phyloP scores from a whole-genome alignment of 2,329 filamentous ascomycete genomes.

The Penicillium sp. region DNA sequence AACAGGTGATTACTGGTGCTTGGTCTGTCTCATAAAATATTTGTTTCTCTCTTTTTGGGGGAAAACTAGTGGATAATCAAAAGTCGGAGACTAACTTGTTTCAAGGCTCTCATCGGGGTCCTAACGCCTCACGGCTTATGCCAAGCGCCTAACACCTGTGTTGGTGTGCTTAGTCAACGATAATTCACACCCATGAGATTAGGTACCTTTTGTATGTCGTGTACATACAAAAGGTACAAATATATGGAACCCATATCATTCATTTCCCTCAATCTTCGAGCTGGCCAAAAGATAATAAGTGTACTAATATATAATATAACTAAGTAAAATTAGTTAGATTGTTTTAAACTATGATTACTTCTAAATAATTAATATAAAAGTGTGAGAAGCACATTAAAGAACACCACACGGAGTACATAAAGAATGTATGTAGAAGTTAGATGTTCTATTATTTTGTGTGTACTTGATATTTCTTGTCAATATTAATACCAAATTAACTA shows the following conservation, averaged over 20 bases:
- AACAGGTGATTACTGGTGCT: neutral
- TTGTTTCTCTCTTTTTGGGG: neutral
- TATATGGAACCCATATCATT: neutral
- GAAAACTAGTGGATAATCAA: neutral
- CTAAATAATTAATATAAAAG: too few relatives aligned
- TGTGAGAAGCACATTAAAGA: too few relatives aligned
- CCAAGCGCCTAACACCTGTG: neutral
- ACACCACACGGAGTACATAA: too few relatives aligned
- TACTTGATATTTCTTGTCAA: too few relatives aligned
- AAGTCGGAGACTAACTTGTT: constrained; percentile 5
- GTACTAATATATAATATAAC: neutral
- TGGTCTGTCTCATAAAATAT: neutral
- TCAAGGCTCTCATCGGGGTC: neutral
- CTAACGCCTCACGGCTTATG: neutral
- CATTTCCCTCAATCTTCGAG: neutral
- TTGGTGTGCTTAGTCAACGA: neutral
- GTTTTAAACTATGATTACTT: too few relatives aligned
- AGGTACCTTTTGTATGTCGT: neutral
- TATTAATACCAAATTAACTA: too few relatives aligned
- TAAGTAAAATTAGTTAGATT: too few relatives aligned
- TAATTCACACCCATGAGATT: neutral
- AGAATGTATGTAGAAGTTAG: too few relatives aligned
- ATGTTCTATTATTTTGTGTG: too few relatives aligned
- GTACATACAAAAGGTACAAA: neutral
- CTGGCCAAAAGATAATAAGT: neutral